Base-by-base conservation (phyloP, 2,329 filamentous ascomycete genomes). In the Exophiala dermatitidis region DNA sequence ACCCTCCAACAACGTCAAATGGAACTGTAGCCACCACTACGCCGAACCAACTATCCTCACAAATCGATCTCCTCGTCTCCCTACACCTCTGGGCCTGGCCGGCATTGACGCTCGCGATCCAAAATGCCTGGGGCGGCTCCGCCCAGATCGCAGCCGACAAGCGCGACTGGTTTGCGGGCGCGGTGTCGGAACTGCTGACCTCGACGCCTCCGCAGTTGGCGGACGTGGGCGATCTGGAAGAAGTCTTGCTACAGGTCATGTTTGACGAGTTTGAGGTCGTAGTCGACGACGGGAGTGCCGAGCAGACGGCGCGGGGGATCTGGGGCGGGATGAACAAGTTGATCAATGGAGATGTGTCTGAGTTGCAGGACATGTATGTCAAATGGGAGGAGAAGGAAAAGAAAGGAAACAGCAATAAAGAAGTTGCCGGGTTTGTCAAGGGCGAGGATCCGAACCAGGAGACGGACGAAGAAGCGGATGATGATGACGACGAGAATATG, bases 141-240 rank as follows among this genome's bases (percentile, higher is more conserved):
- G 45, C 58, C 6, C 48, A 55, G 34, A 83, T 89, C 66, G 85
- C 83, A 26, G 70, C 77, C 56, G 89, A 94, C 71, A 97, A 97
- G 75, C 86, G 91, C 65, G 91, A 95, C 77, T 97, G 90, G 91
- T 88, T 98, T 65, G 91, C 88, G 48, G 90, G 90, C 59, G 87
- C 86, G 41, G 78, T 97, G 49, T 85, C 84, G 54, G 88, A 95
- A 29, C 81, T 95, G 58, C 85, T 96, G 63, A 56, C 58, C 1
- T 59, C 60, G 7, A 75, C 65, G 12, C 70, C 75, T 7, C 71
- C 75, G 2, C 76, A 81, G 1, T 75, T 82, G 51, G 83, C 87
- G 7, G 86, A 95, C 62, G 74, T 79, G 12, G 82, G 85, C 59
- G 89, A 96, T 63, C 75, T 96, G 41, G 91, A 97, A 74, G 79